phyloP scores from a whole-genome alignment of 805 yeast species.

The Ogataea glucozyma region DNA sequence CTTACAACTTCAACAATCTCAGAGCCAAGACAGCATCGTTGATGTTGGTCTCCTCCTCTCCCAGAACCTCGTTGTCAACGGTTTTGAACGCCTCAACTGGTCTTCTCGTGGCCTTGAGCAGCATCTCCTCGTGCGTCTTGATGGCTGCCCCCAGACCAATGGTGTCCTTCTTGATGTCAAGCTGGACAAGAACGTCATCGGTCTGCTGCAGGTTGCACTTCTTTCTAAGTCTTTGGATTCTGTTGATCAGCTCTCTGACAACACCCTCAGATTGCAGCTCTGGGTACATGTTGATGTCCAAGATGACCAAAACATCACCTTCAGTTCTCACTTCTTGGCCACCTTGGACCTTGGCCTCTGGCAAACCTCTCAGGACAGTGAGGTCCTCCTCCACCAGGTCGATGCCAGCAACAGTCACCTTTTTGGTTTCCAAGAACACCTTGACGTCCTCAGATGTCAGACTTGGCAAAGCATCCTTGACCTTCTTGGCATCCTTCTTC shows the following conservation, averaged over 20 bases:
- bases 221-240: conserved; percentile 96
- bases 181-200: conserved; percentile 90
- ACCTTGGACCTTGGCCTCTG: conserved; percentile 57
- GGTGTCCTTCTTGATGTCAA: conserved; percentile 68
- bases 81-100: conserved; percentile 52
- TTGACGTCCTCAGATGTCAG: conserved; percentile 84
- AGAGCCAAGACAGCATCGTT: conserved; percentile 78
- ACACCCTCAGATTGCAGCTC: conserved; percentile 91
- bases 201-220: conserved; percentile 93
- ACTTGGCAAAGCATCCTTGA: conserved; percentile 87
- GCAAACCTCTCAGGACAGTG: conserved; percentile 85
- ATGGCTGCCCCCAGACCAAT: conserved; percentile 65
- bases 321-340: conserved; percentile 90
- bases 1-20: conserved; percentile 68
- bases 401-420: conserved; percentile 85
- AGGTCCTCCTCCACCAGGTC: conserved; percentile 84
- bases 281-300: conserved; percentile 85
- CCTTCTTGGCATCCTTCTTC: conserved; percentile 90
- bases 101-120: conserved; percentile 74
- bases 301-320: conserved; percentile 82
- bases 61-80: conserved; percentile 55
- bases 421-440: conserved; percentile 67
- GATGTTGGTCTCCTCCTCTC: conserved; percentile 84
- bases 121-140: conserved; percentile 61
- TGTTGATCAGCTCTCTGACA: conserved; percentile 94